phyloP scores from a whole-genome alignment of 2,329 filamentous ascomycete species.

The Neospermospora avenae region DNA sequence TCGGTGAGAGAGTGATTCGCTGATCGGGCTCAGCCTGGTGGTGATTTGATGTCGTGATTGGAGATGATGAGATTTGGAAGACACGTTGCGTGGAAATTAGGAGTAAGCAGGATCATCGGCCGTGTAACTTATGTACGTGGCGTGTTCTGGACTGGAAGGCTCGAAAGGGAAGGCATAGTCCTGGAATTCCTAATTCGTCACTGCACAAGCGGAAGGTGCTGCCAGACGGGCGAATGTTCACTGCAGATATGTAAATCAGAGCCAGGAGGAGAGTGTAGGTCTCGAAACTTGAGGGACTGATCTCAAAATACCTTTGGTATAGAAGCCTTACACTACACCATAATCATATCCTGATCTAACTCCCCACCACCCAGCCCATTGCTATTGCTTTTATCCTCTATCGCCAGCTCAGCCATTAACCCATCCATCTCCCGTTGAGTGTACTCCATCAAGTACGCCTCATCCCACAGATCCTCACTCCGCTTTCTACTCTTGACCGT shows the following conservation, averaged over 20 bases:
- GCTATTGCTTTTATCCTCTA: not conserved
- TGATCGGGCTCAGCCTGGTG: no score
- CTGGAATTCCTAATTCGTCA: slow-evolving; percentile 37
- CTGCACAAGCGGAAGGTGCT: not conserved
- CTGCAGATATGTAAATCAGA: no score
- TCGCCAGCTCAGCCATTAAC: slow-evolving; percentile 26
- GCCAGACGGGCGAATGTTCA: not conserved
- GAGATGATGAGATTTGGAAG: no score
- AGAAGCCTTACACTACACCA: no score
- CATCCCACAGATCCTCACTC: slow-evolving; percentile 85
- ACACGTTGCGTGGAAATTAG: no score
- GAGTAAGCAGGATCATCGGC: no score
- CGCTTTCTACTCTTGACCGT: slow-evolving; percentile 91
- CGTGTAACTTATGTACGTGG: no score
- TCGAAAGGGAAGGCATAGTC: no score
- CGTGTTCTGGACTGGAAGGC: no score
- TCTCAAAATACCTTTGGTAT: not conserved
- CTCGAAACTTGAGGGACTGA: not conserved
- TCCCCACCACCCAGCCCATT: slow-evolving; percentile 3
- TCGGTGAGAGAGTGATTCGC: no score
- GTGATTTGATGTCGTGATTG: no score
- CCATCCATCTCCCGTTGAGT: slow-evolving; percentile 87
- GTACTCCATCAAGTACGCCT: slow-evolving; percentile 93
- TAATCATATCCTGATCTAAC: slow-evolving; percentile 23
- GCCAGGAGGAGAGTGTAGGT: no score